phyloP scores from a whole-genome alignment of 2,329 filamentous ascomycete genomes.

The Aspergillus jensenii region DNA sequence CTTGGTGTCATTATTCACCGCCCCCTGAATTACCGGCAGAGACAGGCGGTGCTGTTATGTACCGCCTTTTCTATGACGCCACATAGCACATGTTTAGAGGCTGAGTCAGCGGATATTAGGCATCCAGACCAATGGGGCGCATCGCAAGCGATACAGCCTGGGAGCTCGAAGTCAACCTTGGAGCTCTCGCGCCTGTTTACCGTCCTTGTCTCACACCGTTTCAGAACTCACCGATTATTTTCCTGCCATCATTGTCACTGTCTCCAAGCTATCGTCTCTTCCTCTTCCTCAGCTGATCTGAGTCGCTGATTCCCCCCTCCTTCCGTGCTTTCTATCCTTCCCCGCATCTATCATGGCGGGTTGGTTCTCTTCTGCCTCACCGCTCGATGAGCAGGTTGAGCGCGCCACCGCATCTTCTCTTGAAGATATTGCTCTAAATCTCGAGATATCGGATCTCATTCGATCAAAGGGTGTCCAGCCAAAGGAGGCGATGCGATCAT shows the following conservation, averaged over 20 bases:
- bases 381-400: conserved; percentile 96
- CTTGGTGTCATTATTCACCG: neutral
- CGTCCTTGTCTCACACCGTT: neutral
- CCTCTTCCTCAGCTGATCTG: neutral
- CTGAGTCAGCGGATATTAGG: conserved; percentile 14
- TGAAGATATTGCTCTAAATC: conserved; percentile 94
- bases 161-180: conserved; percentile 10
- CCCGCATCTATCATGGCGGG: conserved; percentile 71
- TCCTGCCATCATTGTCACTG: neutral
- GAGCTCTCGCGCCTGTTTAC: conserved; percentile 9
- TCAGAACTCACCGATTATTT: neutral
- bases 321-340: conserved; percentile 1
- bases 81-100: conserved; percentile 11
- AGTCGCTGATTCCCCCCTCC: neutral
- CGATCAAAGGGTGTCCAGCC: conserved; percentile 96
- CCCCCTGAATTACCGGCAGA: neutral
- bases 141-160: neutral
- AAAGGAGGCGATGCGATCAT: conserved; percentile 94
- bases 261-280: neutral
- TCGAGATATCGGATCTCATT: conserved; percentile 97
- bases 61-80: conserved; percentile 40
- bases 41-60: conserved; percentile 13
- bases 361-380: conserved; percentile 92
- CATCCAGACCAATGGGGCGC: conserved; percentile 9
- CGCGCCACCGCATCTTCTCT: conserved; percentile 91